Base-by-base conservation (phyloP, 2,329 filamentous ascomycete species). In the Botrytis squamosa region DNA sequence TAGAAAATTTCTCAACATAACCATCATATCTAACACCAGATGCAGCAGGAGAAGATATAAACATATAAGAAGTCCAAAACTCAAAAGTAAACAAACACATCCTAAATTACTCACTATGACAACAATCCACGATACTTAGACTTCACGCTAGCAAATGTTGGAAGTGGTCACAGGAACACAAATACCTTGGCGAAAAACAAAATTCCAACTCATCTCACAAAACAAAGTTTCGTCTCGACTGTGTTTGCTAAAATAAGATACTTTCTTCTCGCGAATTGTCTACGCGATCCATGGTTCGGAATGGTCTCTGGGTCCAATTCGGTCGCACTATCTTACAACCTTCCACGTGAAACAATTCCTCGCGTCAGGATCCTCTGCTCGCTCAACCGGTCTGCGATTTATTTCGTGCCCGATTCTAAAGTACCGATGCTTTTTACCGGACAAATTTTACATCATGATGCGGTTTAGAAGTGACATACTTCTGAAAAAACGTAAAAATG, bases 381-480 rank as follows among this genome's bases (percentile, higher is more conserved):
- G 14, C 14, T 29, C 14, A 18, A 18, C 4, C 1, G n/a, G n/a
- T 55, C n/a, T 25, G 14, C 6, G 52, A 29, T n/a, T n/a, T 55
- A 1, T 18, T 1, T 29, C 3, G 14, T 18, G 52, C 6, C n/a
- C 6, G 6, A 16, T 55, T 7, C n/a, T 8, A 1, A 46, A 20
- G 44, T 46, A 46, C 18, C 0, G 18, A 18, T 46, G 44, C 44
- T 22, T 46, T 22, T 22, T 46, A 46, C 6, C 7, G 1, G 44
- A 16, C 0, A 9, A 1, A 8, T 8, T 5, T 57, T 29, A 57
- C 14, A 57, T 57, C 52, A 29, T 18, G 14, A 29, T n/a, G 14
- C 0, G 5, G 14, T 1, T 16, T 57, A 2, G 18, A 9, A 29
- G 16, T 29, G 7, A 1, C 0, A 18, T 29, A 29, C 25, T 52